These are phyloP conservation scores for Calonectria multiphialidica DNA, from an alignment of 2,329 filamentous ascomycete genomes.

Conservation along the genomic window DNA sequence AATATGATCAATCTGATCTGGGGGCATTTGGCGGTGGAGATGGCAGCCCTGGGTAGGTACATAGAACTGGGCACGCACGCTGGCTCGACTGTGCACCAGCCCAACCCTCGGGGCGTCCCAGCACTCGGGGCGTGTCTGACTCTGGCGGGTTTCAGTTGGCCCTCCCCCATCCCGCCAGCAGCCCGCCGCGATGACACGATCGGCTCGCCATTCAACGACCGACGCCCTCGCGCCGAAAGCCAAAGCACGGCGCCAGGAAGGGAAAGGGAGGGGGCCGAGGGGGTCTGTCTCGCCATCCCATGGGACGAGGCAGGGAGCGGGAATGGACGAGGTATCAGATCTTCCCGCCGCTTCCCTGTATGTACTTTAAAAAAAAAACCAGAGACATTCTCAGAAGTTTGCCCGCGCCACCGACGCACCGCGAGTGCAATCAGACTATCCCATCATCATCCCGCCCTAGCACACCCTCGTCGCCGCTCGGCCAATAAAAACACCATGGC, in stretches of 20 bases:
- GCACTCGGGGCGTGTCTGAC: background rate
- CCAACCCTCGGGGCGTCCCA: background rate
- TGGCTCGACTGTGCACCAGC: no score
- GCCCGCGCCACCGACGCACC: background rate
- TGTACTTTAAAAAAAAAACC: background rate
- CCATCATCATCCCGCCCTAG: background rate
- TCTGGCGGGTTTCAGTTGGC: background rate
- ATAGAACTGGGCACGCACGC: background rate
- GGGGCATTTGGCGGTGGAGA: background rate
- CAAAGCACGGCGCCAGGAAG: background rate
- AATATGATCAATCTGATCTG: background rate
- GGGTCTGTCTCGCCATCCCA: background rate
- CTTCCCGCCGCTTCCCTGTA: slow-evolving; percentile 1
- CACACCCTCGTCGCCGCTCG: background rate
- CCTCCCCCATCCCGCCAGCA: background rate
- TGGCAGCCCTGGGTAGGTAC: no score
- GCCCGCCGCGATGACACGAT: background rate
- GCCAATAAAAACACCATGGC: background rate
- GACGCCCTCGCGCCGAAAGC: background rate
- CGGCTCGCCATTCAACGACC: background rate
- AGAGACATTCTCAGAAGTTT: background rate
- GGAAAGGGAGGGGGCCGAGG: background rate
- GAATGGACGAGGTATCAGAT: background rate
- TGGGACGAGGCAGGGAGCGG: background rate
- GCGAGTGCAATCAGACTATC: background rate